Base-by-base conservation (phyloP, 768 basidiomycete species). In the Panellus pusillus region DNA sequence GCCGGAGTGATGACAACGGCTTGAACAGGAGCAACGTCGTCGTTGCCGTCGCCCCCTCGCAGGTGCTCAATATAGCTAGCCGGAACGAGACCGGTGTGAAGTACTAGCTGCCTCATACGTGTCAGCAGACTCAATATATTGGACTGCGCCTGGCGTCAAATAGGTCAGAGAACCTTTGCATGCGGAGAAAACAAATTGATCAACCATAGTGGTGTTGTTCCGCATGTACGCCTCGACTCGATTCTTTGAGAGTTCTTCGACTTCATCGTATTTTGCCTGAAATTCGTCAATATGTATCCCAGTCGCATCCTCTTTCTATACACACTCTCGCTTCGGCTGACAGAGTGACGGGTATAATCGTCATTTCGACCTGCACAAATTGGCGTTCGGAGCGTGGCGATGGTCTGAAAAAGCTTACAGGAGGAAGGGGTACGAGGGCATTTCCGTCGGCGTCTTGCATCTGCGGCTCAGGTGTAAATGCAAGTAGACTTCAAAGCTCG, bases 361-460 rank as follows among this genome's bases (percentile, higher is more conserved):
- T 92, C 72, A 89, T 83, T 59, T 91, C 87, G 47, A 97, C 88
- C 86, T 88, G 51, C 36, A 17, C 44, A 55, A 43, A 32, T 45
- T 7, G 61, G 13, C 54, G 46, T 37, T 18, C 6, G 17, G 27
- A 11, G 3, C 17, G 9, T 9, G 19, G 18, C 2, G 12, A 20
- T 15, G 15, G 2, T 35, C 4, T 24, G 35, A 42, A 13, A 6
- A 40, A 44, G 58, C 69, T 64, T 63, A 82, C 84, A 6, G 87
- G 81, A 35, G 94, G 93, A 12, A 97, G 76, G 13, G 84, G 77
- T 3, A 97, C 80, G 8, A 97, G 74, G 14, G 77, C 70, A 15
- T 86, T 84, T 17, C 94, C 94, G 15, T 81, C 68, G 7, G 73
- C 77, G 65, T 95, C 91, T 78, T 90, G 87, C 88, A 96, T 94